Evolutionary conservation across 495 filamentous ascomycete genomes (phyloP).

Genomic region (Aspergillus sparsus): DNA sequence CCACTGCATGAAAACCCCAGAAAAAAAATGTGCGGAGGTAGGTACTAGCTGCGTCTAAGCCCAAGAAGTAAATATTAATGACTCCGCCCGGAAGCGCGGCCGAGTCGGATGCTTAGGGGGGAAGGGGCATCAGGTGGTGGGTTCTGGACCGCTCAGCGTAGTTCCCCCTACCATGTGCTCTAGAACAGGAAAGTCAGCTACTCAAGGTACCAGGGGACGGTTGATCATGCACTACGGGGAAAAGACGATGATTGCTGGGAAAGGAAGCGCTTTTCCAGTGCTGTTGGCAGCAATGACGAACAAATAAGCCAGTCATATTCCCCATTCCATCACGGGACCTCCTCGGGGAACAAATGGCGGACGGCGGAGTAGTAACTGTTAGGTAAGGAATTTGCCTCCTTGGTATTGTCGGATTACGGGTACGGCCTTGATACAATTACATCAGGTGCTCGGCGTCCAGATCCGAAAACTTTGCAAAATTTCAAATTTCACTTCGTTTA

Average conservation of each 20-base stretch:
- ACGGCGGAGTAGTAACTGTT: slow-evolving; percentile 20
- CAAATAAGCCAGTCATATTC: slow-evolving; percentile 9
- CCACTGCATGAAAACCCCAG: background rate
- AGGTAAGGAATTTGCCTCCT: slow-evolving; percentile 22
- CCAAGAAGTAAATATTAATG: background rate
- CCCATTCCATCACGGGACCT: slow-evolving; percentile 18
- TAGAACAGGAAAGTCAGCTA: background rate
- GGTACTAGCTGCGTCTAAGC: background rate
- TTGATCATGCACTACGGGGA: slow-evolving; percentile 20
- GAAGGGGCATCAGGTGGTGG: background rate
- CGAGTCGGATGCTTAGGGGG: background rate
- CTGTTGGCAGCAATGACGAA: slow-evolving; percentile 8
- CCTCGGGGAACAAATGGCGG: slow-evolving; percentile 9
- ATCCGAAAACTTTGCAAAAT: background rate
- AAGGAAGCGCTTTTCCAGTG: slow-evolving; percentile 7
- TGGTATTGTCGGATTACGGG: slow-evolving; percentile 1
- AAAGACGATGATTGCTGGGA: background rate
- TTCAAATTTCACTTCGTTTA: no score
- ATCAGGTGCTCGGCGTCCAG: slow-evolving; percentile 3
- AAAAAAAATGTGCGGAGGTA: background rate
- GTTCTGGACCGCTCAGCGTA: slow-evolving; percentile 6
- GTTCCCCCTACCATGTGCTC: background rate
- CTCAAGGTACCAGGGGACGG: slow-evolving; percentile 4
- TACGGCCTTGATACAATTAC: background rate
- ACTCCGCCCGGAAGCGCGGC: background rate